Evolutionary conservation across 345 rosid species (phyloP), one percentile per base, ranked within the genome.

Genomic region (Zanthoxylum bungeanum): DNA sequence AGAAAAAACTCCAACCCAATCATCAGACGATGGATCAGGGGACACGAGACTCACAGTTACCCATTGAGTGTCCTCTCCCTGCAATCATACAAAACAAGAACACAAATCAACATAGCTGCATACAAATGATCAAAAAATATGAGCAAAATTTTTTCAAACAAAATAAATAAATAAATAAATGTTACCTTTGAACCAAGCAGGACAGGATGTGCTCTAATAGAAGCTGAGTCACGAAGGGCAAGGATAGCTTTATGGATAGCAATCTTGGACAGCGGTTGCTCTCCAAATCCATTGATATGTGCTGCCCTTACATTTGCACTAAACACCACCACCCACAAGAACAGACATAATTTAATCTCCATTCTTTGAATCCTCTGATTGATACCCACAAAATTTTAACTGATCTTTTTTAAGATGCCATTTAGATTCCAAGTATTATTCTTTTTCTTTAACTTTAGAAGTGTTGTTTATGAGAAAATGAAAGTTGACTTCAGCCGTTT

Each of bases 1-100:
- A 33, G 98, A 93, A 72, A 91, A 93, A 55, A 93, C 93, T 76
- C 92, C 98, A 37, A 93, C 73, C 98, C 98, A 93, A 64, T 93
- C 97, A 62, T 86, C 83, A 27, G n/a, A 49, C 47, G 82, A 46
- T 14, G 91, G 86, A 19, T 79, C 71, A 10, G 85, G 85, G 66
- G 74, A 76, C 36, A 73, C 73, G 31, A 91, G 67, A 60, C 72
- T 76, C 79, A 93, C 88, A 46, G 79, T 61, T 40, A 88, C 86
- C 96, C 91, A 81, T 72, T 88, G 83, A 58, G 93, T 86, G 80
- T 93, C 93, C 75, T 88, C 92, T 61, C 91, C 95, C 98, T 93
- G 85, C 55, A 79, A 39, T 69, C 68, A 73, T 19, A 70, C 2
- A 46, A 73, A 61, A n/a, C 31, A 9, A 56, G 42, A 47, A 44